Evolutionary conservation across 352 stramenopile species (phyloP).

Genomic region (Plasmopara halstedii): DNA sequence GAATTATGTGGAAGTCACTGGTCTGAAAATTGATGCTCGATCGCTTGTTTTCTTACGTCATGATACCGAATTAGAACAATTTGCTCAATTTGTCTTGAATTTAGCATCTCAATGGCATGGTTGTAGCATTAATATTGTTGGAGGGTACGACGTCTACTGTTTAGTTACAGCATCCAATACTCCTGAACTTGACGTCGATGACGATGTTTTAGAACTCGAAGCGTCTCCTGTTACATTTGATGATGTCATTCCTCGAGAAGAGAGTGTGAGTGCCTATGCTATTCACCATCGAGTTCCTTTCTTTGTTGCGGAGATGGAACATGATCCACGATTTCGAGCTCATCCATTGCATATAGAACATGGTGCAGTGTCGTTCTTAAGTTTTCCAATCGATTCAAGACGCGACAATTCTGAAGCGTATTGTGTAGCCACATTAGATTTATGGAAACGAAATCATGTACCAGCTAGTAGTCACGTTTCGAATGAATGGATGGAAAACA

Average conservation of each 20-base stretch:
- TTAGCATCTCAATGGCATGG: constrained; percentile 58
- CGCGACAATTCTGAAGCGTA: constrained; percentile 17
- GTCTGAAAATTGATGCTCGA: constrained; percentile 51
- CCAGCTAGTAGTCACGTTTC: constrained; percentile 55
- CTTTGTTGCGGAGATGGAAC: constrained; percentile 53
- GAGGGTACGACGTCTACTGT: constrained; percentile 54
- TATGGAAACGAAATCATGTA: constrained; percentile 51
- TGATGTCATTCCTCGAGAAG: constrained; percentile 49
- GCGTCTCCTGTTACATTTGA: constrained; percentile 39
- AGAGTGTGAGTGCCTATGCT: constrained; percentile 61
- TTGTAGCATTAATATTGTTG: constrained; percentile 62
- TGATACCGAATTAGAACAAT: constrained; percentile 38
- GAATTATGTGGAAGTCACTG: constrained; percentile 39
- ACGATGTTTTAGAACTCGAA: constrained; percentile 20
- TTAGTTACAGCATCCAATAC: constrained; percentile 42
- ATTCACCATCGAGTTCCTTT: constrained; percentile 58
- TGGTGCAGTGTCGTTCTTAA: constrained; percentile 51
- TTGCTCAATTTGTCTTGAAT: constrained; percentile 40
- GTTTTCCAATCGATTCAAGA: constrained; percentile 55
- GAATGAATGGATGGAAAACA: constrained; percentile 40
- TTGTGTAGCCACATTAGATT: constrained; percentile 61
- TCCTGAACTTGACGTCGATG: constrained; percentile 22
- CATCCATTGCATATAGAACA: constrained; percentile 63
- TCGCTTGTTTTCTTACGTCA: constrained; percentile 54
- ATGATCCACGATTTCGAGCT: constrained; percentile 55